Evolutionary conservation across 2,329 filamentous ascomycete genomes (phyloP).

Genomic region (Phialophora chinensis): DNA sequence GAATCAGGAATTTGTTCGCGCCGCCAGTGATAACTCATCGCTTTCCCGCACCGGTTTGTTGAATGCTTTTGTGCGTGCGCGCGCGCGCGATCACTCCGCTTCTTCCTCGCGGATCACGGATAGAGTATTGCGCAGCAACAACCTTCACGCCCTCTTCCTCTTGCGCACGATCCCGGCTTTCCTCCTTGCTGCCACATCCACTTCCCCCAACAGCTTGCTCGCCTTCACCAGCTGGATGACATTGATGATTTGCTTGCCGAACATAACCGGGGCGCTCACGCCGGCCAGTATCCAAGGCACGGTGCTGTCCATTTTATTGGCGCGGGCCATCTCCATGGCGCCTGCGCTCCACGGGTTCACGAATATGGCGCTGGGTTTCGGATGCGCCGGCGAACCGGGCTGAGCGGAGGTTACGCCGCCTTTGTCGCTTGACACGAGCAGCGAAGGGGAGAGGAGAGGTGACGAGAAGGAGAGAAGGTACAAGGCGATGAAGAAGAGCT

Average conservation of each 20-base stretch:
- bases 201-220: constrained; percentile 88
- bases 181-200: constrained; percentile 73
- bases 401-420: constrained; percentile 62
- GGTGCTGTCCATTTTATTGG: constrained; percentile 86
- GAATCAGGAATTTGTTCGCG: not conserved
- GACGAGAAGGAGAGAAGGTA: constrained; percentile 98
- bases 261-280: constrained; percentile 85
- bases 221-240: constrained; percentile 93
- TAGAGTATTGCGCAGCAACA: not conserved
- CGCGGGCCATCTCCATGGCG: constrained; percentile 87
- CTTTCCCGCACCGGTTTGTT: not conserved
- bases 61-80: not conserved
- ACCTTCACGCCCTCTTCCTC: constrained; percentile 25
- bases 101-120: not conserved
- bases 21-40: not conserved
- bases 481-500: constrained; percentile 96
- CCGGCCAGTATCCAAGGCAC: constrained; percentile 80
- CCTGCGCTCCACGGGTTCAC: constrained; percentile 89
- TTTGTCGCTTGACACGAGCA: constrained; percentile 62
- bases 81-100: not conserved
- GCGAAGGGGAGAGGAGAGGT: constrained; percentile 82
- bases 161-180: constrained; percentile 48
- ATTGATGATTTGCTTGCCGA: constrained; percentile 91
- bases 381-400: constrained; percentile 71
- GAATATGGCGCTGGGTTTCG: constrained; percentile 75